Percentiles rank a stretch among this genome's conserved stretches.
Conservation (phyloP, 805 yeast species). For the Millerozyma miso region DNA sequence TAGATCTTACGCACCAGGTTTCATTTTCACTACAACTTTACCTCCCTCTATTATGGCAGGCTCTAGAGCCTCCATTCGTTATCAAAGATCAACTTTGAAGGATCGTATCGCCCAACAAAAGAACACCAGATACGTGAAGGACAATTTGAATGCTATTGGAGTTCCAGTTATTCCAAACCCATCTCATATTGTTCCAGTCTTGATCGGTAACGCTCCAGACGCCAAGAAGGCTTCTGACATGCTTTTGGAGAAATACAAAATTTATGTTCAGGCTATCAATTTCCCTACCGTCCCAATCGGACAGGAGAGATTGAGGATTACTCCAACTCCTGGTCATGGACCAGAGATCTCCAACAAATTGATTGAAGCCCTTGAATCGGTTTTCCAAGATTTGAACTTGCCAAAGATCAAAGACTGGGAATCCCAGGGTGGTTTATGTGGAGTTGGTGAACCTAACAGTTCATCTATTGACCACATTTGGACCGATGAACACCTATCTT, state of each 20-base stretch:
- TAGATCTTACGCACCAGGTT: slow-evolving; percentile 95
- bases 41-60: slow-evolving; percentile 99
- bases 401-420: slow-evolving; percentile 78
- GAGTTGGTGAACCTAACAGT: slow-evolving; percentile 64
- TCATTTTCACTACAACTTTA: slow-evolving; percentile 91
- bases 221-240: slow-evolving; percentile 91
- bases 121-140: slow-evolving; percentile 81
- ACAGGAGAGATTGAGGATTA: slow-evolving; percentile 90
- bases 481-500: slow-evolving; percentile 75
- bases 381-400: slow-evolving; percentile 70
- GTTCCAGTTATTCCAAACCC: slow-evolving; percentile 98
- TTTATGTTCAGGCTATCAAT: slow-evolving; percentile 97
- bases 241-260: slow-evolving; percentile 75
- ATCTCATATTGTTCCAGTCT: slow-evolving; percentile 92
- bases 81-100: slow-evolving; percentile 70
- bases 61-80: slow-evolving; percentile 79
- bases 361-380: slow-evolving; percentile 73
- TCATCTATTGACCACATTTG: slow-evolving; percentile 63
- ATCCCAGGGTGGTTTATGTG: slow-evolving; percentile 80
- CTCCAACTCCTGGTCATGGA: slow-evolving; percentile 98
- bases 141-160: slow-evolving; percentile 61
- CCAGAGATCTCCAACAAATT: slow-evolving; percentile 71
- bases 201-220: slow-evolving; percentile 89
- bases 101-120: slow-evolving; percentile 83
- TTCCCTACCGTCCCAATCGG: slow-evolving; percentile 98